Percentiles rank a stretch among this genome's conserved stretches.
Conservation (phyloP, 441 rosid genomes). For the Eutrema salsugineum region DNA sequence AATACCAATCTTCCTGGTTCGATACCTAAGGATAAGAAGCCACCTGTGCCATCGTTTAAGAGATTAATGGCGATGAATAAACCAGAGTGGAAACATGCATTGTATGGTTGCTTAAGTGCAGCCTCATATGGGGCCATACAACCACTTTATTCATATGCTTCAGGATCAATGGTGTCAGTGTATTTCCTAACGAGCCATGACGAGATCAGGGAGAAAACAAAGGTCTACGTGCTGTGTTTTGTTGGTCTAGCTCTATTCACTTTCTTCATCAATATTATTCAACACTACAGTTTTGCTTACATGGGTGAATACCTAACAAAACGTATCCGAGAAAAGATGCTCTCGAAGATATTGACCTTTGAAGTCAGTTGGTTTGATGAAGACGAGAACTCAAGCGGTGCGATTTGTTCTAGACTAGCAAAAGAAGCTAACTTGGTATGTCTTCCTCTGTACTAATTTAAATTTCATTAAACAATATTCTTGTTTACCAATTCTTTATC, state of each 20-base stretch:
- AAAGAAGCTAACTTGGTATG: conserved; percentile 66
- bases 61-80: conserved; percentile 50
- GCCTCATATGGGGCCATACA: conserved; percentile 54
- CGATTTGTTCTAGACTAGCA: conserved; percentile 65
- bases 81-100: conserved; percentile 74
- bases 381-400: conserved; percentile 66
- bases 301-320: conserved; percentile 61
- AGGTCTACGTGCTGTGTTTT: conserved; percentile 40
- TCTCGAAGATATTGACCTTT: conserved; percentile 60
- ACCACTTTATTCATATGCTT: conserved; percentile 41
- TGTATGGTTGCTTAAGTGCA: conserved; percentile 49
- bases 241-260: conserved; percentile 46
- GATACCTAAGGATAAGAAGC: conserved; percentile 17
- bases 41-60: conserved; percentile 45
- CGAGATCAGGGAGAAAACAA: conserved; percentile 51
- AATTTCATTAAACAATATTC: not conserved
- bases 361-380: conserved; percentile 86
- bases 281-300: conserved; percentile 64
- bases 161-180: conserved; percentile 63
- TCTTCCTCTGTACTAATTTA: not conserved
- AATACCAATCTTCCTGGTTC: not conserved
- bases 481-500: not conserved
- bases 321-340: conserved; percentile 66
- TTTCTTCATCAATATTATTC: conserved; percentile 38
- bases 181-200: conserved; percentile 47